A percentile compares a stretch with the other conserved stretches of the same genome.
Conservation (phyloP, 441 rosid species). For the Aquilaria agallochum region DNA sequence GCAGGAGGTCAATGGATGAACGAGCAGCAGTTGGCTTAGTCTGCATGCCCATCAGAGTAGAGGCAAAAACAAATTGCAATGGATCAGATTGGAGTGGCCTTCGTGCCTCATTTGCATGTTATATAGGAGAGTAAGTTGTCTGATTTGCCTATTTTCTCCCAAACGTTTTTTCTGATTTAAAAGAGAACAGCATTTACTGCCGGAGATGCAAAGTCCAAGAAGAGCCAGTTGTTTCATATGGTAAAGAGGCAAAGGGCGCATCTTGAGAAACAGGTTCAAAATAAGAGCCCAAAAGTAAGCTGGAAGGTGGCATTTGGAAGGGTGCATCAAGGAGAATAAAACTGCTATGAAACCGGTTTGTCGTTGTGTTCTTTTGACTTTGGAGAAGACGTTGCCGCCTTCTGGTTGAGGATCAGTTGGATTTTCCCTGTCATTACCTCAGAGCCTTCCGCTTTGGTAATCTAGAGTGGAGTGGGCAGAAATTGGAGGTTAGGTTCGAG, state of each 20-base stretch:
- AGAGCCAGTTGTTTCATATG: constrained; percentile 15
- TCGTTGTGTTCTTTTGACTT: constrained; percentile 19
- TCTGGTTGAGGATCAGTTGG: constrained; percentile 16
- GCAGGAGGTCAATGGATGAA: constrained; percentile 30
- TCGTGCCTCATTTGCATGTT: constrained; percentile 1
- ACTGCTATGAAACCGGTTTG: constrained; percentile 12
- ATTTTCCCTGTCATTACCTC: not conserved
- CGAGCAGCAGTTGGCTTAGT: constrained; percentile 12
- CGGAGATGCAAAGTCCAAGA: constrained; percentile 20
- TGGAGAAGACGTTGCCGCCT: constrained; percentile 22
- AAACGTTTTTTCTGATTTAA: constrained; percentile 1
- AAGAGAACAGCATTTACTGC: constrained; percentile 5
- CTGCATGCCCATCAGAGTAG: constrained; percentile 21
- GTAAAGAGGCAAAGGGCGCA: constrained; percentile 11
- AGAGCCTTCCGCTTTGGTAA: constrained; percentile 12
- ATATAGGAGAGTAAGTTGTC: constrained; percentile 8
- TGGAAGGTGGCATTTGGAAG: constrained; percentile 29
- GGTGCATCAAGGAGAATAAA: constrained; percentile 21
- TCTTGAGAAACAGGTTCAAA: constrained; percentile 11
- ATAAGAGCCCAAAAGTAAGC: constrained; percentile 7
- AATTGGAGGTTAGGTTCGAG: not conserved
- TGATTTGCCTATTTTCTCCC: constrained; percentile 1
- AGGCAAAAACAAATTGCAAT: not conserved
- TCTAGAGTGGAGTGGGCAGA: constrained; percentile 8
- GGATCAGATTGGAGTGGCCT: constrained; percentile 1